Base-by-base conservation (phyloP, 2,329 filamentous ascomycete species). In the Arthroderma sp. region DNA sequence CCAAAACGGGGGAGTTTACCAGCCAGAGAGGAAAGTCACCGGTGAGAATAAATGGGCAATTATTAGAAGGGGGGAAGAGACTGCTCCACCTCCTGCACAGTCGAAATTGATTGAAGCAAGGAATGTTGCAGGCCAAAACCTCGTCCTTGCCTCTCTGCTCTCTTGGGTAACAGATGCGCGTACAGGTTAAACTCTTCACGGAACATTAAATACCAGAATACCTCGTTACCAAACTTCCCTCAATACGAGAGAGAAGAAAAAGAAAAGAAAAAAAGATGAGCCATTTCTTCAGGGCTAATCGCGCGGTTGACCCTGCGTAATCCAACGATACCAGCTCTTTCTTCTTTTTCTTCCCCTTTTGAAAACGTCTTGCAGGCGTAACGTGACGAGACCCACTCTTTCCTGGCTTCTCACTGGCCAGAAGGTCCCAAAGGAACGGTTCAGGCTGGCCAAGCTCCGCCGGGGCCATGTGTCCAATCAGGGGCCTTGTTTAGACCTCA, bases 371-470 rank as follows among this genome's bases (percentile, higher is more conserved):
- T 35, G 31, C 55, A 41, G 38, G 21, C 37, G 49, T n/a, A n/a
- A n/a, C n/a, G n/a, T n/a, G n/a, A n/a, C 15, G n/a, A 23, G 44
- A 15, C 15, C 21, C 56, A 53, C 31, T 19, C 38, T 44, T 28
- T 9, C 19, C 21, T 44, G 17, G 7, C 21, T 23, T 51, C 21
- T 56, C 11, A 59, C 53, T 61, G 57, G 60, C 54, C 39, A 8
- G 33, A 4, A 9, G 25, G 60, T 61, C 60, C 60, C 60, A 51
- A 28, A 11, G 39, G 35, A 23, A 38, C 49, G 60, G 60, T 61
- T 58, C 35, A 23, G 51, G 51, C 59, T 53, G 51, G 54, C 51
- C 44, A 61, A 59, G 59, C 56, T 35, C 41, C 54, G 47, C 58
- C 59, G 47, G 58, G 55, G 43, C 33, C 41, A 38, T 23, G 11